A percentile compares a stretch with the other conserved stretches of the same genome.
Evolutionary conservation across 2,329 filamentous ascomycete species (phyloP).

Genomic region (Alternaria infectoria): DNA sequence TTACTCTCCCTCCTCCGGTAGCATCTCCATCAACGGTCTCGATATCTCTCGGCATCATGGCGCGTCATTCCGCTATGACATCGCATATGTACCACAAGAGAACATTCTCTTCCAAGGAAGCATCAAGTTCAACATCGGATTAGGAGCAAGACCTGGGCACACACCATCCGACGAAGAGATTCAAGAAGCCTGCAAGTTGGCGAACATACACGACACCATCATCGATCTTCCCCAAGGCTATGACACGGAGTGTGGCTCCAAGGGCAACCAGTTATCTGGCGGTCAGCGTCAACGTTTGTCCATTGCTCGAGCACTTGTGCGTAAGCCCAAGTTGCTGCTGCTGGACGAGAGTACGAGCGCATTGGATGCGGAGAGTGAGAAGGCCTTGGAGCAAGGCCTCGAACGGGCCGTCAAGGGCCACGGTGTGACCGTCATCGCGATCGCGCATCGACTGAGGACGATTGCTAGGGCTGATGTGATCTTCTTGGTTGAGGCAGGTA

Average conservation of each 20-base stretch:
- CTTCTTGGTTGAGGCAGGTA: slow-evolving; percentile 57
- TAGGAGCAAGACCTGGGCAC: slow-evolving; percentile 60
- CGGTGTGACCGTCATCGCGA: slow-evolving; percentile 52
- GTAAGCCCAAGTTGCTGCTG: slow-evolving; percentile 50
- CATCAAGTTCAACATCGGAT: slow-evolving; percentile 55
- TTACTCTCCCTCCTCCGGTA: slow-evolving; percentile 59
- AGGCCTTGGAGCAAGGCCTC: slow-evolving; percentile 49
- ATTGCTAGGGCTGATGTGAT: slow-evolving; percentile 53
- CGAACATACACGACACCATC: slow-evolving; percentile 75
- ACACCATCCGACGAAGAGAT: slow-evolving; percentile 67
- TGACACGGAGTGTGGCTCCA: slow-evolving; percentile 59
- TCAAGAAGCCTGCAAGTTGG: slow-evolving; percentile 68
- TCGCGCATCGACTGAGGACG: slow-evolving; percentile 52
- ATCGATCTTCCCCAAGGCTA: slow-evolving; percentile 68
- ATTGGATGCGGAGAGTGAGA: slow-evolving; percentile 52
- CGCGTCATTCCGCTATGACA: slow-evolving; percentile 52
- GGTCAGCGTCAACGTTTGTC: slow-evolving; percentile 53
- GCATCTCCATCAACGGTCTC: slow-evolving; percentile 59
- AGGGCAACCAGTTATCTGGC: slow-evolving; percentile 51
- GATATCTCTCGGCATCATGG: slow-evolving; percentile 52
- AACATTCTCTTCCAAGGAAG: slow-evolving; percentile 57
- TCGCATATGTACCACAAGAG: slow-evolving; percentile 57
- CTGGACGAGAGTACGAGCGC: slow-evolving; percentile 54
- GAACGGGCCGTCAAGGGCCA: slow-evolving; percentile 45
- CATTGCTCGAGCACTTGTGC: slow-evolving; percentile 52